Conservation (phyloP, 305 asterid species). For the Fraxinus baroniana region DNA sequence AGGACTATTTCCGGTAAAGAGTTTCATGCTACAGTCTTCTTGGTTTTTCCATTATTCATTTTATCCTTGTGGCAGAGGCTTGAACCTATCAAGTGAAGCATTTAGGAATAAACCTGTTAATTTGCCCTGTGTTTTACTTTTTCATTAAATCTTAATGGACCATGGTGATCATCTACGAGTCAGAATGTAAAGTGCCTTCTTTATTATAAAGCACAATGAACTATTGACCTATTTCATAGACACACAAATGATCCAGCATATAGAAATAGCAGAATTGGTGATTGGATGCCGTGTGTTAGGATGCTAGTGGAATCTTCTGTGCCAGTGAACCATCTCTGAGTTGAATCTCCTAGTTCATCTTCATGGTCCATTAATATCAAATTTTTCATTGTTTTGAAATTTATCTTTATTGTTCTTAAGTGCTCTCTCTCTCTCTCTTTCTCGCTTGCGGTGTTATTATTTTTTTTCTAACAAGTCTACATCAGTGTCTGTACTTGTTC, state of each 20-base stretch:
- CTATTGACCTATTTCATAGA: background rate
- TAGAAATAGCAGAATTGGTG: background rate
- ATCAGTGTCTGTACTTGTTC: constrained; percentile 2
- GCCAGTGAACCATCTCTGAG: background rate
- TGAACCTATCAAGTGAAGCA: background rate
- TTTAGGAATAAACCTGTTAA: background rate
- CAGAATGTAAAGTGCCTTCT: background rate
- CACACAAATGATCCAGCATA: background rate
- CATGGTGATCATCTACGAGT: background rate
- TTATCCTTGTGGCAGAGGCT: background rate
- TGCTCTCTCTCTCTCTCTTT: background rate
- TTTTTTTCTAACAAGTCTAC: constrained; percentile 4
- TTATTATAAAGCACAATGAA: background rate
- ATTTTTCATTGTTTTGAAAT: background rate
- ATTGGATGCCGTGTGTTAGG: background rate
- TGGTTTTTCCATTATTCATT: constrained; percentile 4
- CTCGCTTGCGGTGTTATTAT: background rate
- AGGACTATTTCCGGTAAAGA: background rate
- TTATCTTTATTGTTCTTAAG: background rate
- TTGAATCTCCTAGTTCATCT: background rate
- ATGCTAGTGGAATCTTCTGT: background rate
- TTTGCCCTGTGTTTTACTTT: background rate
- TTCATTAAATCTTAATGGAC: background rate
- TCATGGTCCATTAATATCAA: background rate
- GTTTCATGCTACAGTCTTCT: background rate